Evolutionary conservation across 1,139 yeast genomes (phyloP), one percentile per base, ranked within the genome.

Genomic region (Blastobotrys buckinghamii): DNA sequence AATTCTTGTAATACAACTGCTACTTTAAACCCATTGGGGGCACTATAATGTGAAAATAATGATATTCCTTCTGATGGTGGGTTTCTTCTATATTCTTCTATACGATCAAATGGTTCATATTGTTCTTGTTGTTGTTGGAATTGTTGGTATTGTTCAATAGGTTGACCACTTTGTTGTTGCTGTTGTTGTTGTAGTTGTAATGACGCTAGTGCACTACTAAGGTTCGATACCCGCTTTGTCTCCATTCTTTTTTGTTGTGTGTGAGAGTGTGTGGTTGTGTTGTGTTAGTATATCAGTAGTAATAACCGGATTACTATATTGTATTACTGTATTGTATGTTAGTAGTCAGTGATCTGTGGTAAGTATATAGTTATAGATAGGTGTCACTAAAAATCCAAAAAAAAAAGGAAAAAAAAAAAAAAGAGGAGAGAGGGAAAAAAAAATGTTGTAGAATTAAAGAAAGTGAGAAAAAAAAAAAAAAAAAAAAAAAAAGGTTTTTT

Each of bases 21-120:
- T 19, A 92, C 96, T 67, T 90, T 90, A 75, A 89, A 92, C 8
- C 97, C 97, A 67, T 90, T 90, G 27, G 97, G 97, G 1, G 97
- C 97, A 9, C 95, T 84, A 60, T 42, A 42, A 67, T 90, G 97
- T 19, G 94, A 82, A 62, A 90, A 88, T 46, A 90, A 72, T 2
- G 96, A 87, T 65, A 79, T 87, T 2, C 97, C 97, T 55, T 83
- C 87, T 19, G 78, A 70, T 4, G 96, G 96, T 55, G 83, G 86
- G 58, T 84, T 81, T 56, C 78, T 81, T 64, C 88, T 83, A 65
- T 87, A 88, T 53, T 78, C 77, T 26, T 87, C 76, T 50, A 89
- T 81, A 58, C 95, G 73, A 53, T 67, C 70, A 19, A 59, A 34
- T 2, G 59, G 42, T 26, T 47, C 44, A 26, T 39, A 45, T 47